phyloP scores from a whole-genome alignment of 371 early-diverging fungal species.

The Funneliformis caledonium region DNA sequence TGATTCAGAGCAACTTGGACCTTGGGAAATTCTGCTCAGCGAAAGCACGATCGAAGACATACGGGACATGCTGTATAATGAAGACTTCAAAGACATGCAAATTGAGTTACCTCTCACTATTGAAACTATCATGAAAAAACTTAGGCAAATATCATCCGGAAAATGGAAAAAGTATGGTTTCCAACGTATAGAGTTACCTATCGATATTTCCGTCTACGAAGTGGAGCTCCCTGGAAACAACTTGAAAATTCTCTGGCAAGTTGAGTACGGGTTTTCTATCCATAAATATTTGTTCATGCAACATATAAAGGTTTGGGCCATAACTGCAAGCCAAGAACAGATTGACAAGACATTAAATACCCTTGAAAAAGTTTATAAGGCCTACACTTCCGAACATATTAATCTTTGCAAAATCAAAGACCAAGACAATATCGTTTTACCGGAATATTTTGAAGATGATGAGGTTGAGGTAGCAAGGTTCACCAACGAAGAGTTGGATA shows the following conservation, averaged over 20 bases:
- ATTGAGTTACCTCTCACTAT: neutral
- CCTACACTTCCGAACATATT: slow-evolving; percentile 12
- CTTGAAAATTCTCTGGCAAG: slow-evolving; percentile 27
- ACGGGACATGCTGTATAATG: neutral
- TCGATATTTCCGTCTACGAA: slow-evolving; percentile 3
- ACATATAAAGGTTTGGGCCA: slow-evolving; percentile 18
- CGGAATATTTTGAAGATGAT: neutral
- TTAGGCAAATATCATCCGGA: slow-evolving; percentile 21
- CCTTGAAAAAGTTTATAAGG: neutral
- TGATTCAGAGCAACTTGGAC: slow-evolving; percentile 19
- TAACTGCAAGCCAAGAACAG: slow-evolving; percentile 5
- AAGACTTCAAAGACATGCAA: neutral
- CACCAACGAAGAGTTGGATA: slow-evolving; percentile 3
- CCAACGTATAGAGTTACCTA: neutral
- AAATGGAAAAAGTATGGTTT: slow-evolving; percentile 6
- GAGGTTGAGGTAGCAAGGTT: slow-evolving; percentile 18
- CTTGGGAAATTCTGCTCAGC: slow-evolving; percentile 33
- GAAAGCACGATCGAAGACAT: slow-evolving; percentile 17
- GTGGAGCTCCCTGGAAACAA: neutral
- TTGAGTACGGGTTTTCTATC: slow-evolving; percentile 26
- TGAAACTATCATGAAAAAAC: neutral
- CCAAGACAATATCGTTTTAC: neutral
- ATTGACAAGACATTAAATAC: slow-evolving; percentile 1
- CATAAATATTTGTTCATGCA: slow-evolving; percentile 9
- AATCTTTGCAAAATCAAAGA: neutral